These are phyloP conservation scores for Glycine soja DNA, from an alignment of 306 rosid species.

Conservation along the genomic window DNA sequence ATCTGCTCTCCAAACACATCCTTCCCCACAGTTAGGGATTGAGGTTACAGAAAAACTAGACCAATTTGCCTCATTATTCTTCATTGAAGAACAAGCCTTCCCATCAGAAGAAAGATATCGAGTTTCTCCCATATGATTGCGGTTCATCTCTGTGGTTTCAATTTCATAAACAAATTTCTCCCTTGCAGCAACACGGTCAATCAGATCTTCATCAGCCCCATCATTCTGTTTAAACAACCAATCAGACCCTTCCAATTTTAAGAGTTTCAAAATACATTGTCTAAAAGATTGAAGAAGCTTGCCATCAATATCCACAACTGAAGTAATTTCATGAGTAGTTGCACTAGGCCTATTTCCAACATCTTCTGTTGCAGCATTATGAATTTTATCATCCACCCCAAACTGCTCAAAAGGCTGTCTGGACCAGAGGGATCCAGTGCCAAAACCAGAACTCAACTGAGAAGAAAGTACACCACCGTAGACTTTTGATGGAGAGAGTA, in stretches of 20 bases:
- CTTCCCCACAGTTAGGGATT: constrained; percentile 90
- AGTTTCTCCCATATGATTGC: constrained; percentile 57
- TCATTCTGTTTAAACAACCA: constrained; percentile 89
- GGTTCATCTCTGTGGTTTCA: constrained; percentile 73
- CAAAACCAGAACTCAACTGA: constrained; percentile 65
- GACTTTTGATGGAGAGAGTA: constrained; percentile 68
- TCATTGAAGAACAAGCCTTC: constrained; percentile 53
- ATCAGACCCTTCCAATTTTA: constrained; percentile 93
- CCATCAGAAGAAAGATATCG: constrained; percentile 63
- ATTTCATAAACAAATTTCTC: constrained; percentile 80
- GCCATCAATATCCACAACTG: constrained; percentile 65
- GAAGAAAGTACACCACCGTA: constrained; percentile 63
- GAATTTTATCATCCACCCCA: constrained; percentile 69
- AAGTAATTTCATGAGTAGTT: constrained; percentile 58
- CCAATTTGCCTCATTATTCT: constrained; percentile 41
- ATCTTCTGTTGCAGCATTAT: constrained; percentile 36
- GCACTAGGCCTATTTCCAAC: constrained; percentile 48
- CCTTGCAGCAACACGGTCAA: constrained; percentile 87
- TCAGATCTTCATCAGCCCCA: constrained; percentile 93
- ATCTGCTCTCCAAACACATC: constrained; percentile 86
- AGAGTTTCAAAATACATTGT: constrained; percentile 77
- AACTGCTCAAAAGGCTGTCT: constrained; percentile 95
- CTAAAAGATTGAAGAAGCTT: constrained; percentile 87
- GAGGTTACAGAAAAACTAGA: constrained; percentile 59
- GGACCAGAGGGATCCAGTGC: constrained; percentile 82